phyloP scores from a whole-genome alignment of 2,329 filamentous ascomycete genomes.

The Cercospora sojina region DNA sequence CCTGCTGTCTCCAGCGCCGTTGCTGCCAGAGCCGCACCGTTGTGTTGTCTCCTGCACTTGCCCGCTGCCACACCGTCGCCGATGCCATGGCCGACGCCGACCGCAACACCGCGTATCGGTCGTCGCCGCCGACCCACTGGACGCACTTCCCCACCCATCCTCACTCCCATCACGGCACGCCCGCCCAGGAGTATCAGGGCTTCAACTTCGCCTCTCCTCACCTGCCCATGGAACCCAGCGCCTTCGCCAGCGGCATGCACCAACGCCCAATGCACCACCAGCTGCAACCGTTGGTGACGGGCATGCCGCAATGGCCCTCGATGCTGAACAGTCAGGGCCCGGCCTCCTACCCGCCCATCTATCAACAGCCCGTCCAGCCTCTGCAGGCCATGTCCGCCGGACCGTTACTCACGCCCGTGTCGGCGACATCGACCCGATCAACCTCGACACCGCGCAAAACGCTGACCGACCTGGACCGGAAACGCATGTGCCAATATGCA shows the following conservation, averaged over 20 bases:
- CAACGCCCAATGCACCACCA: conserved; percentile 54
- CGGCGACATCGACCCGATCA: conserved; percentile 48
- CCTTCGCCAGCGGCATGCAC: conserved; percentile 57
- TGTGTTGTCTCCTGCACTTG: background rate
- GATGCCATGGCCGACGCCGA: conserved; percentile 37
- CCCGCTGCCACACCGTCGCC: conserved; percentile 1
- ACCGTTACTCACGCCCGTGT: conserved; percentile 54
- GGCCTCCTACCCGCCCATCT: conserved; percentile 59
- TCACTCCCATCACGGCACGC: conserved; percentile 65
- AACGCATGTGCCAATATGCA: conserved; percentile 90
- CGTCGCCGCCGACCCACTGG: conserved; percentile 34
- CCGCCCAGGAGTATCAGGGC: conserved; percentile 66
- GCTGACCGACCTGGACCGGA: conserved; percentile 83
- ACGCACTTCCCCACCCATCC: conserved; percentile 40
- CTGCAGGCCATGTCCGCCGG: conserved; percentile 47
- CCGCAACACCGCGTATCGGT: conserved; percentile 30
- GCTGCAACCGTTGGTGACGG: conserved; percentile 63
- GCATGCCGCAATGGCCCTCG: conserved; percentile 76
- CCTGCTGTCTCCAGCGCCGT: conserved; percentile 3
- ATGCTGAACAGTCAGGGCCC: conserved; percentile 68
- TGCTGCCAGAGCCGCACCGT: background rate
- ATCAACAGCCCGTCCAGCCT: conserved; percentile 56
- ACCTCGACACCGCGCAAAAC: conserved; percentile 58
- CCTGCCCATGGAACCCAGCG: conserved; percentile 56
- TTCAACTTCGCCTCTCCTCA: conserved; percentile 64